Conservation (phyloP, 257 asterid genomes). For the Solanum phureja region DNA sequence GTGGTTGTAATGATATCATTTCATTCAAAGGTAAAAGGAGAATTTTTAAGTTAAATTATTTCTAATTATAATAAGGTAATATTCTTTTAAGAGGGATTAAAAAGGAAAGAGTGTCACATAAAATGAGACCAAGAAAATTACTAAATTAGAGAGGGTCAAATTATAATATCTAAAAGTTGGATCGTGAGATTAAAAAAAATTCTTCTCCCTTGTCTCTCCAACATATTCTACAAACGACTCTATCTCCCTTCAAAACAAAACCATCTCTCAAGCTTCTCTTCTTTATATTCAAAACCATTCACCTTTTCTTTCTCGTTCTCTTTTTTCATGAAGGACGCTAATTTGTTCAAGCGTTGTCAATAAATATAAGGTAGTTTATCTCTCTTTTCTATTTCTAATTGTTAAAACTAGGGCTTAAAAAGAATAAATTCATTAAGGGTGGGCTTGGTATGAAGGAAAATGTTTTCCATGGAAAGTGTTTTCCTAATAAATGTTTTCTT, state of each 20-base stretch:
- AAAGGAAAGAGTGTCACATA: too few relatives aligned
- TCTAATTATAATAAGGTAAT: too few relatives aligned
- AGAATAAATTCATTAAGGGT: too few relatives aligned
- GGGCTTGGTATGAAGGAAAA: too few relatives aligned
- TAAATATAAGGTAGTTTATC: not conserved
- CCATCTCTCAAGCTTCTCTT: not conserved
- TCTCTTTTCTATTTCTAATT: not conserved
- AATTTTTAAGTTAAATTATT: too few relatives aligned
- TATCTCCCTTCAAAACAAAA: too few relatives aligned
- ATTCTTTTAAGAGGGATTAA: too few relatives aligned
- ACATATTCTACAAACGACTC: not conserved
- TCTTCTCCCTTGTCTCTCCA: not conserved
- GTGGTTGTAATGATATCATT: too few relatives aligned
- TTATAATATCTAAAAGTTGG: not conserved
- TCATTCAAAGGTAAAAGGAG: too few relatives aligned
- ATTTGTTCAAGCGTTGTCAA: not conserved
- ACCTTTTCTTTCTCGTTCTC: not conserved
- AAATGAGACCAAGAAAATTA: too few relatives aligned
- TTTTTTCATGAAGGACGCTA: not conserved
- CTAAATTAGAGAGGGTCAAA: not conserved
- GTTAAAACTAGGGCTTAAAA: not conserved
- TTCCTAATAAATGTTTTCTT: too few relatives aligned
- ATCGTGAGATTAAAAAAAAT: not conserved
- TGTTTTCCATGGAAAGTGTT: too few relatives aligned
- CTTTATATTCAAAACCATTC: not conserved